Conservation (phyloP, 306 rosid species). For the Quercus ilex region DNA sequence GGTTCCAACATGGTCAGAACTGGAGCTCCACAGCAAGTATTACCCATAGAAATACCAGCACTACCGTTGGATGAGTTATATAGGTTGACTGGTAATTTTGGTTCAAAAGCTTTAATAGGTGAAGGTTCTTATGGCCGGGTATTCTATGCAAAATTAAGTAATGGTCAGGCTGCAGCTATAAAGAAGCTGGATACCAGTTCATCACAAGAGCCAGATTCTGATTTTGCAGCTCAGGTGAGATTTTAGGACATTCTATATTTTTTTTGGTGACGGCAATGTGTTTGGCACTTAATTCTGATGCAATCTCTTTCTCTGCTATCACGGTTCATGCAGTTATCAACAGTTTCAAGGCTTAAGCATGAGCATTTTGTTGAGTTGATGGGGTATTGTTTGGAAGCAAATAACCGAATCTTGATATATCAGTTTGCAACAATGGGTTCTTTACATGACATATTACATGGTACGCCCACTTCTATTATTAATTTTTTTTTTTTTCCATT, state of each 20-base stretch:
- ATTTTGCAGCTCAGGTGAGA: constrained; percentile 67
- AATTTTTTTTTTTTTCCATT: neutral
- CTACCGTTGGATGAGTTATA: constrained; percentile 69
- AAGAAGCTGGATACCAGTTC: constrained; percentile 75
- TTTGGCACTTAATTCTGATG: neutral
- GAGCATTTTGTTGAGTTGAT: constrained; percentile 80
- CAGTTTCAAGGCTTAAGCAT: constrained; percentile 82
- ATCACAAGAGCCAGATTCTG: constrained; percentile 71
- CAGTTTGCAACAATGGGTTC: constrained; percentile 82
- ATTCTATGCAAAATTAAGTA: constrained; percentile 58
- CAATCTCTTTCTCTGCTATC: constrained; percentile 4
- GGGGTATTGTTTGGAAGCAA: constrained; percentile 84
- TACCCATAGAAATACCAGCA: constrained; percentile 77
- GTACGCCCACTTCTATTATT: constrained; percentile 29
- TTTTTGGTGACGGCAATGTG: neutral
- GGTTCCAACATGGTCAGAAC: constrained; percentile 42
- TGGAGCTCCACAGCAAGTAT: constrained; percentile 70
- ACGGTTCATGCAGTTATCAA: constrained; percentile 64
- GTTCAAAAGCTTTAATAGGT: constrained; percentile 76
- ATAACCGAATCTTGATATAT: constrained; percentile 76
- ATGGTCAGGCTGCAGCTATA: constrained; percentile 72
- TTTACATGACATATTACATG: constrained; percentile 90
- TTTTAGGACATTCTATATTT: neutral
- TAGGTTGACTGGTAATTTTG: constrained; percentile 71
- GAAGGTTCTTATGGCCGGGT: constrained; percentile 98